Evolutionary conservation across 768 basidiomycete genomes (phyloP), one percentile per base, ranked within the genome.

Genomic region (Polyporus arcularius): DNA sequence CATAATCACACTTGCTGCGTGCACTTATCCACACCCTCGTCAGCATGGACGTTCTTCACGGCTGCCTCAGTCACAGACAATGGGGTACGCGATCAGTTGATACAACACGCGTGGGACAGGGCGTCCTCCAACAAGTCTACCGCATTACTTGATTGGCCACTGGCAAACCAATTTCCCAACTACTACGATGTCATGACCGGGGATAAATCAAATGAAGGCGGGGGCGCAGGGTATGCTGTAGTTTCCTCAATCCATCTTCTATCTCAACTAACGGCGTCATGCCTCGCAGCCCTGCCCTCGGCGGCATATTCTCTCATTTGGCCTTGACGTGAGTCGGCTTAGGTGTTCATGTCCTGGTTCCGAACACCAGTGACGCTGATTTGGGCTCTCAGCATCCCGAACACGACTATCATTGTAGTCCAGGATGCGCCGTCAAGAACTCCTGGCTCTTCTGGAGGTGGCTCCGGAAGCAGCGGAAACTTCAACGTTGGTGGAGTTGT

Each of bases 31-130:
- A 26, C 21, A 12, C 28, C 28, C 10, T 14, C 46, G 10, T 18
- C 46, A 62, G 59, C 65, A 14, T 67, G 65, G 65, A 40, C 42
- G 5, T 28, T 64, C 21, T 59, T 67, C 52, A 62, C 65, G 1
- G 56, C 65, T 3, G 62, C 62, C 4, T 53, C 53, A 1, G 54
- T 61, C 26, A 55, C 59, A 7, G 61, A 65, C 47, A 16, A 38
- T 15, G 30, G 26, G 38, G 61, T 66, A 5, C 63, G 63, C 3
- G 40, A 62, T 35, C 26, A 48, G 3, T 21, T 65, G 7, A 49
- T 62, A 16, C 32, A 57, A 9, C 41, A 47, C 15, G 64, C 51
- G 2, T 57, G 51, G 49, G 42, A 28, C 26, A 45, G 55, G 12
- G 60, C 60, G 1, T 41, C 46, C n/a, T 55, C 42, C 49, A 65